These are phyloP conservation scores for Xylariomycetidae sp. DNA, from an alignment of 2,329 filamentous ascomycete species.

Conservation along the genomic window DNA sequence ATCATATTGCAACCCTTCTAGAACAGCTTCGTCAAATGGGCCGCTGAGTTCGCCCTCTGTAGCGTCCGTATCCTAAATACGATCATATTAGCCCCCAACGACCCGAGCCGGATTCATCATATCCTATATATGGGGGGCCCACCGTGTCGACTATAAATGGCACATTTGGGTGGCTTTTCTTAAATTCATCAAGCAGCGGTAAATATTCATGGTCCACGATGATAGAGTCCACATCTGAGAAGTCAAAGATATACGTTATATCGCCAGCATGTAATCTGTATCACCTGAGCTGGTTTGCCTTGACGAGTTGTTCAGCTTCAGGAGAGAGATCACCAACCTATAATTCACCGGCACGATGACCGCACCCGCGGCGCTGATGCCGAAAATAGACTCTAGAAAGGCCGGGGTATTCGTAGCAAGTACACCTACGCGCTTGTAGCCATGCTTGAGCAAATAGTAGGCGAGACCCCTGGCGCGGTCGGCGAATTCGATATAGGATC, in stretches of 20 bases:
- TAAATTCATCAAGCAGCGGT: conserved; percentile 63
- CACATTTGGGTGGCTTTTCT: conserved; percentile 54
- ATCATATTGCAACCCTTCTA: conserved; percentile 76
- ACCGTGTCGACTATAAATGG: conserved; percentile 70
- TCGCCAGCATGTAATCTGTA: conserved; percentile 56
- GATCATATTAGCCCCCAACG: conserved; percentile 2
- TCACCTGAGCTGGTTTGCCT: conserved; percentile 1
- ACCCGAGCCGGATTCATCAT: too few species aligned
- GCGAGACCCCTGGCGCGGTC: conserved; percentile 83
- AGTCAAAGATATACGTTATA: conserved; percentile 84
- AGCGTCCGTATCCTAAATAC: conserved; percentile 68
- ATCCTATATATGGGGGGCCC: too few species aligned
- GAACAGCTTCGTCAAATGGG: conserved; percentile 76
- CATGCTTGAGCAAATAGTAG: conserved; percentile 76
- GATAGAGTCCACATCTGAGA: conserved; percentile 80
- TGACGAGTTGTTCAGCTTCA: background rate
- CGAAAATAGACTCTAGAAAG: conserved; percentile 87
- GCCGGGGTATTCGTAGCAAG: conserved; percentile 90
- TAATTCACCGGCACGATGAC: conserved; percentile 67
- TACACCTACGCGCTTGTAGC: conserved; percentile 74
- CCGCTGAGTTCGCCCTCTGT: conserved; percentile 70
- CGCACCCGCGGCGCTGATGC: conserved; percentile 74
- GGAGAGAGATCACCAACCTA: conserved; percentile 22
- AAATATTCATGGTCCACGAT: conserved; percentile 82
- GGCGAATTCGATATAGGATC: conserved; percentile 76